Conservation (phyloP, 176 grass and related monocot genomes). For the Cenchrus fungigraminus region DNA sequence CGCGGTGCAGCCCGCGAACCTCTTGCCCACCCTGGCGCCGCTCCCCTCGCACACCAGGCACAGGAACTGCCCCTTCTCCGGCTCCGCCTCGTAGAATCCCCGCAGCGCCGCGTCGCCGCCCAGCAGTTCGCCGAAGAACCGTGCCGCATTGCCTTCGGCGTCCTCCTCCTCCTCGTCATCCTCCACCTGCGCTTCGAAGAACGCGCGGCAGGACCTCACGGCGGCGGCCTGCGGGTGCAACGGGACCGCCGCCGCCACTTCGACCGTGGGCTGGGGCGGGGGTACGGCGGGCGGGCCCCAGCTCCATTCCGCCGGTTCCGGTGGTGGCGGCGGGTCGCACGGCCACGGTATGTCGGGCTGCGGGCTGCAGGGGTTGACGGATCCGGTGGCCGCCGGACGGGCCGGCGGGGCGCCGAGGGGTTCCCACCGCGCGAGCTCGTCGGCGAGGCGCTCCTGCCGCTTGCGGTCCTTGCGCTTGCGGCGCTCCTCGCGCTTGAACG, state of each 20-base stretch:
- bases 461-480: slow-evolving; percentile 74
- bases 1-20: slow-evolving; percentile 63
- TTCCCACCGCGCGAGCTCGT: slow-evolving; percentile 56
- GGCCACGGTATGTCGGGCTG: slow-evolving; percentile 60
- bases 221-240: slow-evolving; percentile 41
- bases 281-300: slow-evolving; percentile 32
- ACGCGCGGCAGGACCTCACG: slow-evolving; percentile 47
- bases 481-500: slow-evolving; percentile 84
- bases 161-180: slow-evolving; percentile 2
- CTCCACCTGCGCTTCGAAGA: slow-evolving; percentile 32
- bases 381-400: slow-evolving; percentile 5
- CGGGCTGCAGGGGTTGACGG: neutral
- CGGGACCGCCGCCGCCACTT: neutral
- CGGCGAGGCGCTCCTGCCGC: slow-evolving; percentile 46
- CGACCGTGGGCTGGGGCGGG: neutral
- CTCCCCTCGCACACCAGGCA: slow-evolving; percentile 70
- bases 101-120: slow-evolving; percentile 49
- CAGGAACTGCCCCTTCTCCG: slow-evolving; percentile 55
- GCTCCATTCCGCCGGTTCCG: slow-evolving; percentile 40
- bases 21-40: slow-evolving; percentile 50
- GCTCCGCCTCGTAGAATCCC: slow-evolving; percentile 59
- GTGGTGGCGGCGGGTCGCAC: slow-evolving; percentile 44
- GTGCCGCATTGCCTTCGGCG: slow-evolving; percentile 23
- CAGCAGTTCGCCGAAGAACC: slow-evolving; percentile 66
- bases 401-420: slow-evolving; percentile 48